A percentile compares a stretch with the other conserved stretches of the same genome.
Evolutionary conservation across 148 eudicot species (phyloP).

Genomic region (Chenopodium suecicum): DNA sequence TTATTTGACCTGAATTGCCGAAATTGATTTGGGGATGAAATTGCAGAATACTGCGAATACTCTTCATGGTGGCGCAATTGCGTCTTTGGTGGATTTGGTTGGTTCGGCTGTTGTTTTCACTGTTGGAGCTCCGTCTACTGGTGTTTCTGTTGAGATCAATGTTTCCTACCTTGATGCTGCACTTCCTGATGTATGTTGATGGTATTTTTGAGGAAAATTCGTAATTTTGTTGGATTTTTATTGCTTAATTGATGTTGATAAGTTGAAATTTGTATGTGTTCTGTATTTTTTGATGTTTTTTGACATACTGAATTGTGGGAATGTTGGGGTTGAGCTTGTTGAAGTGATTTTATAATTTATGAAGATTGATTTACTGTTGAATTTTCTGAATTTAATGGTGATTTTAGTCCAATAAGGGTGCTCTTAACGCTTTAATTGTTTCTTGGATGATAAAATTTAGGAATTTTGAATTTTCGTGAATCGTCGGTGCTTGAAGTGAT

Average conservation of each 20-base stretch:
- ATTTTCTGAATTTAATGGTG: neutral
- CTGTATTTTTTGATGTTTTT: neutral
- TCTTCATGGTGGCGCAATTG: slow-evolving; percentile 80
- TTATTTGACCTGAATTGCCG: neutral
- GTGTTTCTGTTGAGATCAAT: slow-evolving; percentile 84
- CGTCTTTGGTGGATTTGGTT: slow-evolving; percentile 67
- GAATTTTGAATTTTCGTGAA: neutral
- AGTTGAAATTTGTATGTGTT: neutral
- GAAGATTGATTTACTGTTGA: neutral
- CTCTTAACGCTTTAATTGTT: neutral
- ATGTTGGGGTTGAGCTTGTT: neutral
- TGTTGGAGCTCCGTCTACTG: slow-evolving; percentile 41
- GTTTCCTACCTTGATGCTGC: slow-evolving; percentile 82
- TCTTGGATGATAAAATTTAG: neutral
- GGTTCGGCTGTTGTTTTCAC: slow-evolving; percentile 67
- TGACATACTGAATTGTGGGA: neutral
- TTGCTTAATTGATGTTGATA: neutral
- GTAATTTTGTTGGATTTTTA: neutral
- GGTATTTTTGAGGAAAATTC: too few species aligned
- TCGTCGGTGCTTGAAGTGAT: neutral
- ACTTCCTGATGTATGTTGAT: slow-evolving; percentile 41
- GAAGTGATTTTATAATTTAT: neutral
- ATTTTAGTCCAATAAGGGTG: neutral
- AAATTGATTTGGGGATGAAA: neutral
- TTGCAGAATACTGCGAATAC: slow-evolving; percentile 64